Evolutionary conservation across 2,329 filamentous ascomycete genomes (phyloP), one percentile per base, ranked within the genome.

Genomic region (Aspergillus chevalieri): DNA sequence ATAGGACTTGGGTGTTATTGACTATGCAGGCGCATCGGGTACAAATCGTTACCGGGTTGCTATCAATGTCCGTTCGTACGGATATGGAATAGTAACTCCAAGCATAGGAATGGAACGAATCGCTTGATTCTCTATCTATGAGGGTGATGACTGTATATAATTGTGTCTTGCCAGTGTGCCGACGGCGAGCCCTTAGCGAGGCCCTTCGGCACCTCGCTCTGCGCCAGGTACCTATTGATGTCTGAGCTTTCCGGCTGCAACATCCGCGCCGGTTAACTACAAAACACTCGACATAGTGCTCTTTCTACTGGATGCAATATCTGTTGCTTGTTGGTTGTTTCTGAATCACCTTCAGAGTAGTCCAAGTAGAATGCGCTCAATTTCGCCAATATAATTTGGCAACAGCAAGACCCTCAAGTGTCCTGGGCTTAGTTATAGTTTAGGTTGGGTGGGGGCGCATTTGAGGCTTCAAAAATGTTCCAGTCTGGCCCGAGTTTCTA

Each of bases 51-150:
- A 22, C 21, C 21, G 21, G 21, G 21, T 22, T 22, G 21, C 21
- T 22, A 22, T 22, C 21, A 22, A 22, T 4, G 21, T 4, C 21
- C 4, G 21, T 21, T 22, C 21, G 21, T 21, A 21, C 21, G 21
- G 21, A 22, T 22, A 22, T 22, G 21, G 21, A 22, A 22, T 22
- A 1, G 21, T 26, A 1, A 33, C 14, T 14, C 7, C 22, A 17
- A 6, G 47, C 47, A 17, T 22, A 52, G 47, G 21, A 30, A 39
- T 33, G 38, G 51, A 36, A 39, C 46, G 49, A 34, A 75, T 78
- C 4, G 21, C 21, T 22, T 22, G 21, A 22, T 22, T 22, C 21
- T 22, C 21, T 22, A 22, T 22, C 21, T 22, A 22, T 4, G 21
- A 22, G 21, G 21, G 21, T 22, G 21, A 22, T 22, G 21, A 5